phyloP scores from a whole-genome alignment of 1,139 yeast species.

The Yamadazyma siamensis region DNA sequence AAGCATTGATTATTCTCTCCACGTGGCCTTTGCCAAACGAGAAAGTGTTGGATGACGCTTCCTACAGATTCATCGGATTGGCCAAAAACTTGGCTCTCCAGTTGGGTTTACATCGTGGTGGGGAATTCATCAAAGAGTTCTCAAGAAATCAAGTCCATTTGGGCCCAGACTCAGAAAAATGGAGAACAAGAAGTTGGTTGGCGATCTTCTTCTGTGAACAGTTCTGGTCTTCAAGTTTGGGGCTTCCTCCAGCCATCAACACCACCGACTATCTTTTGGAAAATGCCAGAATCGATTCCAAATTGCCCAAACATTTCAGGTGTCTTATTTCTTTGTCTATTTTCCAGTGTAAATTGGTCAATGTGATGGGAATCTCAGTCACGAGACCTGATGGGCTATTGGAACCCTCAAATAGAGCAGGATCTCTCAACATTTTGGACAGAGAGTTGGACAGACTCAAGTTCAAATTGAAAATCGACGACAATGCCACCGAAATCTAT shows the following conservation, averaged over 20 bases:
- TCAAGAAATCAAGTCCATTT: conserved; percentile 84
- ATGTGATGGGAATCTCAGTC: conserved; percentile 87
- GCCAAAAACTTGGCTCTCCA: conserved; percentile 85
- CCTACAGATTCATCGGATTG: conserved; percentile 81
- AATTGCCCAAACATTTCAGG: conserved; percentile 69
- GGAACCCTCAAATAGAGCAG: conserved; percentile 81
- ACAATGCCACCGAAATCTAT: conserved; percentile 72
- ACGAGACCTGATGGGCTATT: conserved; percentile 85
- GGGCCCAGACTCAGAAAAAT: conserved; percentile 83
- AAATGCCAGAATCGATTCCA: conserved; percentile 66
- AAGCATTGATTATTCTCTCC: conserved; percentile 76
- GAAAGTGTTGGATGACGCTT: conserved; percentile 87
- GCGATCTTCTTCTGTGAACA: conserved; percentile 86
- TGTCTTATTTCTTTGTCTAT: conserved; percentile 71
- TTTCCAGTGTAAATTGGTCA: conserved; percentile 80
- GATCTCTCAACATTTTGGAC: conserved; percentile 70
- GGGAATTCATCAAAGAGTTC: conserved; percentile 83
- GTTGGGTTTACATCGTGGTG: conserved; percentile 88
- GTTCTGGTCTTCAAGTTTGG: conserved; percentile 85
- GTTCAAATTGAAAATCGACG: conserved; percentile 59
- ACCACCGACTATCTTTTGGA: conserved; percentile 83
- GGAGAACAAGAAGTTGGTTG: conserved; percentile 94
- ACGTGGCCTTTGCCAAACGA: conserved; percentile 95
- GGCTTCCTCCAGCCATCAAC: conserved; percentile 77
- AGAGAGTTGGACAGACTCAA: conserved; percentile 73